Percentiles rank a stretch among this genome's conserved stretches.
Evolutionary conservation across 1,139 yeast genomes (phyloP).

Genomic region (Groenewaldozyma sp.): DNA sequence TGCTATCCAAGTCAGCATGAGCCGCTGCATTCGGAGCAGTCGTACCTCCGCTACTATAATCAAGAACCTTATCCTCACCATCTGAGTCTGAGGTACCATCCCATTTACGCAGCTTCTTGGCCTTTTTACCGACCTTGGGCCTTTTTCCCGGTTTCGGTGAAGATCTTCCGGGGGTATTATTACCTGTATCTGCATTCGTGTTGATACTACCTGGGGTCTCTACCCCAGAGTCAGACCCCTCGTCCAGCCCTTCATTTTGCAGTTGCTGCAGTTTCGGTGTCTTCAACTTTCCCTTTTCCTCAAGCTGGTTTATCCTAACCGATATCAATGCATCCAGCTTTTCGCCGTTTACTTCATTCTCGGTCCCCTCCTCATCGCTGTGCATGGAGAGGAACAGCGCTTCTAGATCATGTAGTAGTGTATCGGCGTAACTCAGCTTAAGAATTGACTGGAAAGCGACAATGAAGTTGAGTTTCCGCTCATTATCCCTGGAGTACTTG

Average conservation of each 20-base stretch:
- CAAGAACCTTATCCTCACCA: slow-evolving; percentile 32
- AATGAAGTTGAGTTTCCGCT: slow-evolving; percentile 28
- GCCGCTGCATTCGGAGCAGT: slow-evolving; percentile 24
- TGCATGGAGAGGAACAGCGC: slow-evolving; percentile 28
- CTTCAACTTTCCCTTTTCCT: slow-evolving; percentile 4
- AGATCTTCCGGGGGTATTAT: not conserved
- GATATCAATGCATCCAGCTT: slow-evolving; percentile 1
- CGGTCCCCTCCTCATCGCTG: slow-evolving; percentile 7
- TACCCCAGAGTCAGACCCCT: slow-evolving; percentile 3
- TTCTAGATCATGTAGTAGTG: slow-evolving; percentile 26
- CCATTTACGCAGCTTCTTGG: slow-evolving; percentile 39
- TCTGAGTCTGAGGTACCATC: slow-evolving; percentile 42
- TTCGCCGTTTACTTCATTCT: not conserved
- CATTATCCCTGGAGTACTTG: slow-evolving; percentile 29
- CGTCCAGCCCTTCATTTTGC: slow-evolving; percentile 1
- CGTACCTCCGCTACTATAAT: slow-evolving; percentile 30
- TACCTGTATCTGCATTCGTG: slow-evolving; percentile 18
- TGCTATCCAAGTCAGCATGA: slow-evolving; percentile 33
- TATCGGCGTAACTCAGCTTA: slow-evolving; percentile 29
- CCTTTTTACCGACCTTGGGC: slow-evolving; percentile 12
- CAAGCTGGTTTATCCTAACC: slow-evolving; percentile 2
- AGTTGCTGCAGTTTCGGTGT: slow-evolving; percentile 4
- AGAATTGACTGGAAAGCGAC: slow-evolving; percentile 30
- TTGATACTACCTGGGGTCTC: slow-evolving; percentile 8
- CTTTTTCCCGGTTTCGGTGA: not conserved